Conservation (phyloP, 179 eudicot species). For the Silene vulgaris region DNA sequence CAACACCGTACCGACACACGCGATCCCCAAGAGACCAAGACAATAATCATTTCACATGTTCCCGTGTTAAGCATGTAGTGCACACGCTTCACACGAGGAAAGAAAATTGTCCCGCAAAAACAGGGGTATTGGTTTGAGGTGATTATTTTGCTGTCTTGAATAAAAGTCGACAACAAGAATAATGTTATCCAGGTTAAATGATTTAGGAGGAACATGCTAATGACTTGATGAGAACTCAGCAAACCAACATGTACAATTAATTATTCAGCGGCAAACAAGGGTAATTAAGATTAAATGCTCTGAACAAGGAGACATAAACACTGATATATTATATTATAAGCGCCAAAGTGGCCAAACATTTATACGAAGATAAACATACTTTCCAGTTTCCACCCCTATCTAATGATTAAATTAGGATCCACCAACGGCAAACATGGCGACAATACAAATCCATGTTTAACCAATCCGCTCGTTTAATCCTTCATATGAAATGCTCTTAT, state of each 20-base stretch:
- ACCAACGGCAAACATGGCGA: no score
- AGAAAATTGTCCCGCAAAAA: no score
- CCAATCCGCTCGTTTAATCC: constrained; percentile 6
- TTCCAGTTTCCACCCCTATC: neutral
- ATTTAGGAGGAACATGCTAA: neutral
- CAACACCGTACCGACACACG: no score
- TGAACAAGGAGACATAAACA: constrained; percentile 1
- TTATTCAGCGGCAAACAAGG: constrained; percentile 9
- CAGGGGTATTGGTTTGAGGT: neutral
- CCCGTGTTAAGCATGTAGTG: no score
- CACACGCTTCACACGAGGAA: no score
- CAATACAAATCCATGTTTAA: neutral
- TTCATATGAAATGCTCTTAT: neutral
- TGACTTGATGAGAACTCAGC: neutral
- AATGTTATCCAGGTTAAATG: neutral
- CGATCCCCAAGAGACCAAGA: no score
- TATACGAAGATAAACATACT: neutral
- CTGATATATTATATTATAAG: neutral
- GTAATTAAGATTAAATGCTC: constrained; percentile 12
- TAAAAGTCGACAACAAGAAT: constrained; percentile 6
- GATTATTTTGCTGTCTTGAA: neutral
- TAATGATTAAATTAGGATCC: neutral
- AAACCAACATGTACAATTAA: neutral
- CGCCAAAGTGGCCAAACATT: neutral
- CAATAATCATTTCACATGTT: no score